Percentiles rank a stretch among this genome's conserved stretches.
Evolutionary conservation across 1,139 yeast species (phyloP).

Genomic region (Kodamaea sp.): DNA sequence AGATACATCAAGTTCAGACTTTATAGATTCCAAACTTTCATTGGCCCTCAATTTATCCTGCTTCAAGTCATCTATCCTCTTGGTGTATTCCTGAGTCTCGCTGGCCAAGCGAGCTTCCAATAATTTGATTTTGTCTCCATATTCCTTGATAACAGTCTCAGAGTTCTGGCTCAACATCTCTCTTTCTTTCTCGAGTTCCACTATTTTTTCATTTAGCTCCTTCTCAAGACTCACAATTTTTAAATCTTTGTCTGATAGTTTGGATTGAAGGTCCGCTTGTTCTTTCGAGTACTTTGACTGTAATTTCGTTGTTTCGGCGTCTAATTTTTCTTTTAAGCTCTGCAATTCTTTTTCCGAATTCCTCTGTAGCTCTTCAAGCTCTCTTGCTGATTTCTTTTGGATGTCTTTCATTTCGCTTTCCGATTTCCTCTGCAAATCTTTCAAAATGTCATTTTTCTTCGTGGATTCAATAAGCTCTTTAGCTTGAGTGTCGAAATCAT

Average conservation of each 20-base stretch:
- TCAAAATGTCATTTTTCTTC: background rate
- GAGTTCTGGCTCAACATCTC: conserved; percentile 49
- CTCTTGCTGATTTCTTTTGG: background rate
- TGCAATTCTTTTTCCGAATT: conserved; percentile 9
- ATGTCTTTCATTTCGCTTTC: conserved; percentile 1
- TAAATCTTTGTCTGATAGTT: conserved; percentile 11
- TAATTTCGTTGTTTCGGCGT: too few species aligned
- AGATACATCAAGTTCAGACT: conserved; percentile 7
- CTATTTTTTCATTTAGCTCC: conserved; percentile 30
- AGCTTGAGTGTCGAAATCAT: background rate
- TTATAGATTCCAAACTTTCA: conserved; percentile 7
- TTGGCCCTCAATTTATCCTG: conserved; percentile 13
- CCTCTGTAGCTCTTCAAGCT: conserved; percentile 3
- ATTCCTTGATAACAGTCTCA: conserved; percentile 49
- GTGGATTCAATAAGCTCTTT: background rate
- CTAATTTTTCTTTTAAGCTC: too few species aligned
- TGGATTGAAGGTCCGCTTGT: conserved; percentile 5
- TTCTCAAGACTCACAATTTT: conserved; percentile 13
- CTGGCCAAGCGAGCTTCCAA: conserved; percentile 21
- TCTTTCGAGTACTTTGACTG: conserved; percentile 9
- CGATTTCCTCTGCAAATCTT: too few species aligned
- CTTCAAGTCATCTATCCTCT: conserved; percentile 7
- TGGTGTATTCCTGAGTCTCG: conserved; percentile 14
- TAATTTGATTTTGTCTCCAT: conserved; percentile 44
- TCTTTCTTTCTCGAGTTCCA: conserved; percentile 54